phyloP scores from a whole-genome alignment of 345 rosid genomes.

The Mangifera indica region DNA sequence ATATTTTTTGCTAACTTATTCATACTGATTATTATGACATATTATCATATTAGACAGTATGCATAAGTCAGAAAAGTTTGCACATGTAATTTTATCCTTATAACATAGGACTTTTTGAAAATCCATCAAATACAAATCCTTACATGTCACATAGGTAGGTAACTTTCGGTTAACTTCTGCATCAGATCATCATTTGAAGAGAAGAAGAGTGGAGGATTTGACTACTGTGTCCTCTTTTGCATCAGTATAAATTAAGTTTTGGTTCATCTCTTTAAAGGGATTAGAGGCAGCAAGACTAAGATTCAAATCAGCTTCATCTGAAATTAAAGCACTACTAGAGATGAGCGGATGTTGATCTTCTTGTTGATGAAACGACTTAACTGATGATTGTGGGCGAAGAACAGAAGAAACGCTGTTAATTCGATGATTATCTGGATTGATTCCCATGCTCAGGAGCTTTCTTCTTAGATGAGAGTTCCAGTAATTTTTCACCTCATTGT shows the following conservation, averaged over 20 bases:
- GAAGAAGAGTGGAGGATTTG: constrained; percentile 1
- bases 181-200: constrained; percentile 3
- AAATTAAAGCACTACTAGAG: neutral
- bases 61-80: too few species aligned
- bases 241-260: neutral
- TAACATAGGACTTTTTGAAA: too few species aligned
- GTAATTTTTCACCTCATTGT: constrained; percentile 5
- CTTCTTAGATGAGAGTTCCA: constrained; percentile 7
- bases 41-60: too few species aligned
- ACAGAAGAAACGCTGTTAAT: neutral
- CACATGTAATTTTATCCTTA: too few species aligned
- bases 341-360: too few species aligned
- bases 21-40: too few species aligned
- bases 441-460: constrained; percentile 3
- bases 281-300: neutral
- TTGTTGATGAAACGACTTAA: neutral
- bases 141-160: too few species aligned
- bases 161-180: too few species aligned
- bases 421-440: constrained; percentile 7
- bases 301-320: neutral
- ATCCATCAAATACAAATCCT: too few species aligned
- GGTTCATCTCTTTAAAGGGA: neutral
- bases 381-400: neutral
- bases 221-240: neutral
- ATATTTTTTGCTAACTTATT: too few species aligned